Conservation (phyloP, 129 eudicot genomes). For the Glebionis coronaria region DNA sequence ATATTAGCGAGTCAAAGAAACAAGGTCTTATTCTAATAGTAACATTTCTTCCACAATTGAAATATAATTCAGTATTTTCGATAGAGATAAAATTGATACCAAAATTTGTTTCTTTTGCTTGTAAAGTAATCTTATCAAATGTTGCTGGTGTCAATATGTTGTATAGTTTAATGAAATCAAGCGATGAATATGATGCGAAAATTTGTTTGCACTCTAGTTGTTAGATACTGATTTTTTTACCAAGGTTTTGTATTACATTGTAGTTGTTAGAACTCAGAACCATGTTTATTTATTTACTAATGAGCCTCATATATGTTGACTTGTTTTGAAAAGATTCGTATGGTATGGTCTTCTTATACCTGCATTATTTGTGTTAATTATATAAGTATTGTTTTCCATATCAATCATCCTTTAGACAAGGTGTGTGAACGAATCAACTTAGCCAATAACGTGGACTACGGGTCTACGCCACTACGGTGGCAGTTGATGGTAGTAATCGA, state of each 20-base stretch:
- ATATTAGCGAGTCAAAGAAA: neutral
- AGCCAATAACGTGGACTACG: too few species aligned
- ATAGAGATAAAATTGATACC: constrained; percentile 15
- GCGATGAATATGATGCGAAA: constrained; percentile 23
- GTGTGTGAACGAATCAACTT: too few species aligned
- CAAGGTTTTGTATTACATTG: neutral
- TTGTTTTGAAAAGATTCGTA: too few species aligned
- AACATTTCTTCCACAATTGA: constrained; percentile 9
- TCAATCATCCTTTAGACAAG: too few species aligned
- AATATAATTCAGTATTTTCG: constrained; percentile 6
- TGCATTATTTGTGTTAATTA: too few species aligned
- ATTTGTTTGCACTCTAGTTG: constrained; percentile 16
- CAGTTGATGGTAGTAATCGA: too few species aligned
- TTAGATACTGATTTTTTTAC: constrained; percentile 4
- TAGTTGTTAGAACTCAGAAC: neutral
- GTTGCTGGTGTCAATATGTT: constrained; percentile 22
- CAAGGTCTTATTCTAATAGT: neutral
- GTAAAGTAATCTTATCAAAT: neutral
- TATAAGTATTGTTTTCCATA: too few species aligned
- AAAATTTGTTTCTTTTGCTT: constrained; percentile 14
- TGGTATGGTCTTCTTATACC: too few species aligned
- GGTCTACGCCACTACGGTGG: too few species aligned
- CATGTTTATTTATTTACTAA: neutral
- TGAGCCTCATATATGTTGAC: neutral
- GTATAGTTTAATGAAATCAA: neutral